A percentile compares a stretch with the other conserved stretches of the same genome.
phyloP scores from a whole-genome alignment of 768 basidiomycete species.

The Pleurotus djamor region DNA sequence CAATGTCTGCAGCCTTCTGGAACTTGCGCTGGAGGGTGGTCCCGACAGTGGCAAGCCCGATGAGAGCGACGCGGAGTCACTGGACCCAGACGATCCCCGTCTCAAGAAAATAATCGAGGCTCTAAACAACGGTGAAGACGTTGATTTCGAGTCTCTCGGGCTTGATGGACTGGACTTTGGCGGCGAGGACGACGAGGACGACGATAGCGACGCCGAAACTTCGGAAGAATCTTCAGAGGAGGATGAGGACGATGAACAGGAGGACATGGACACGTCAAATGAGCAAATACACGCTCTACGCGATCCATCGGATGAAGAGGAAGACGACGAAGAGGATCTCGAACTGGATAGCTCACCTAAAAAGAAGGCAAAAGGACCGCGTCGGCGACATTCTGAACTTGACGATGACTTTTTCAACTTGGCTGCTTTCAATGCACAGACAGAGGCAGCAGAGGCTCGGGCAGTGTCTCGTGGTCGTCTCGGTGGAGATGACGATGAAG shows the following conservation, averaged over 20 bases:
- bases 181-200: slow-evolving; percentile 26
- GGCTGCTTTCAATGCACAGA: slow-evolving; percentile 82
- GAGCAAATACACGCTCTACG: slow-evolving; percentile 27
- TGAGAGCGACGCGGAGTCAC: slow-evolving; percentile 26
- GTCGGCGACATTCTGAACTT: slow-evolving; percentile 40
- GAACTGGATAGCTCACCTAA: slow-evolving; percentile 5
- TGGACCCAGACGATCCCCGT: slow-evolving; percentile 22
- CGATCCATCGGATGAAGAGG: slow-evolving; percentile 36
- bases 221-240: slow-evolving; percentile 27
- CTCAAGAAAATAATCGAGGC: slow-evolving; percentile 20
- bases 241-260: slow-evolving; percentile 17
- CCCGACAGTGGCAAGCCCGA: slow-evolving; percentile 25
- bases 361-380: slow-evolving; percentile 18
- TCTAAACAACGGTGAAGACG: slow-evolving; percentile 24
- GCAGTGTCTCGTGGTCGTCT: slow-evolving; percentile 60
- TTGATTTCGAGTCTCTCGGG: slow-evolving; percentile 25
- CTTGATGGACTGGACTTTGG: slow-evolving; percentile 28
- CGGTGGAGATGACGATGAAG: slow-evolving; percentile 44
- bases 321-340: slow-evolving; percentile 24
- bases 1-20: slow-evolving; percentile 66
- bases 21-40: slow-evolving; percentile 59
- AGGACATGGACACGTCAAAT: slow-evolving; percentile 17
- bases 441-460: slow-evolving; percentile 72
- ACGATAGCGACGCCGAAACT: slow-evolving; percentile 21
- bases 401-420: slow-evolving; percentile 93